These are phyloP conservation scores for Sphaerobolus stellatus DNA, from an alignment of 1,284 basidiomycete genomes.

Conservation along the genomic window DNA sequence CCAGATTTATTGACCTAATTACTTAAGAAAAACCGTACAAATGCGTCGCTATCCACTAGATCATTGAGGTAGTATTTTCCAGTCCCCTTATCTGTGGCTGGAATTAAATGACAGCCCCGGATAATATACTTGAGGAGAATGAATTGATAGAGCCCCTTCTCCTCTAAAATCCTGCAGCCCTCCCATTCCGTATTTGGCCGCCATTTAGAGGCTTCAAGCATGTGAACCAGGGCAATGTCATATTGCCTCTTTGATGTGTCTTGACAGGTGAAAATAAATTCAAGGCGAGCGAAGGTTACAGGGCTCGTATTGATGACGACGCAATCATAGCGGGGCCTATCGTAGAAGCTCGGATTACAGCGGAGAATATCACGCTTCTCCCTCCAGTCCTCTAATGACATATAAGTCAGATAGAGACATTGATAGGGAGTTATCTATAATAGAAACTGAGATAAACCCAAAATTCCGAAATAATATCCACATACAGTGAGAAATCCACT, in stretches of 20 bases:
- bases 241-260: not conserved
- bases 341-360: not conserved
- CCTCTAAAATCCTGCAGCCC: not conserved
- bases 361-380: not conserved
- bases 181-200: not conserved
- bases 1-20: not conserved
- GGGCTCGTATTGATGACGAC: not conserved
- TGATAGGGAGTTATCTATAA: no score
- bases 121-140: not conserved
- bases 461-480: no score
- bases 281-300: not conserved
- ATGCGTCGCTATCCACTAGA: not conserved
- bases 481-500: no score
- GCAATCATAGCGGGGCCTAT: not conserved
- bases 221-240: not conserved
- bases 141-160: not conserved
- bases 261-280: not conserved
- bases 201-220: not conserved
- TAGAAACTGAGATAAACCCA: no score
- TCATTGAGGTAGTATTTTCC: not conserved
- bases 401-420: not conserved
- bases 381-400: not conserved
- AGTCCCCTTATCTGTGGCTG: not conserved
- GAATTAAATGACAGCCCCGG: not conserved
- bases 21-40: not conserved